These are phyloP conservation scores for Sinapis alba DNA, from an alignment of 441 rosid species.

Conservation along the genomic window DNA sequence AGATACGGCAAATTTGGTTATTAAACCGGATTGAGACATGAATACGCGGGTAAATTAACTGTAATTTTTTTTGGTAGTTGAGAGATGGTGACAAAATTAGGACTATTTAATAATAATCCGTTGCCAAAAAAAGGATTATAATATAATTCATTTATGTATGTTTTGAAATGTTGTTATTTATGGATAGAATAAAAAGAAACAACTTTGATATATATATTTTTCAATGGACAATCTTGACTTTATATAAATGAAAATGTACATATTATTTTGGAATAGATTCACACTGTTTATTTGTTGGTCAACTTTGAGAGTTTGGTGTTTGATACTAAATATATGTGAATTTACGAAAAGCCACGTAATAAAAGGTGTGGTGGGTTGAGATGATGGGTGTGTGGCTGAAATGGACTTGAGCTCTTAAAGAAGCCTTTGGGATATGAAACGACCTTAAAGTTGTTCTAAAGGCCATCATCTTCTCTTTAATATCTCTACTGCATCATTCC, in stretches of 20 bases:
- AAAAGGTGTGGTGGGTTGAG: conserved; percentile 14
- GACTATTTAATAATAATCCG: too few relatives aligned
- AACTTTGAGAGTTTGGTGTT: conserved; percentile 20
- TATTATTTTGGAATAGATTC: conserved; percentile 10
- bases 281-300: background rate
- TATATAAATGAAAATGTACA: background rate
- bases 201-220: background rate
- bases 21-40: conserved; percentile 29
- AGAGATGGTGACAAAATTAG: conserved; percentile 16
- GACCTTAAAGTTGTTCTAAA: conserved; percentile 35
- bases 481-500: conserved; percentile 8
- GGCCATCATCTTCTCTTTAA: conserved; percentile 31
- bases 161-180: background rate
- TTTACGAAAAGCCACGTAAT: conserved; percentile 22
- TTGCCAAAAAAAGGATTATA: too few relatives aligned
- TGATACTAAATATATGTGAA: conserved; percentile 11
- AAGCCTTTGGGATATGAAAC: conserved; percentile 29
- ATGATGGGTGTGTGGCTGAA: conserved; percentile 29
- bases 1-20: background rate
- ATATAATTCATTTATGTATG: background rate
- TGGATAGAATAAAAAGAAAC: background rate
- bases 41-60: background rate
- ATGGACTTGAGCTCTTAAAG: conserved; percentile 8
- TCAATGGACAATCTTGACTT: background rate
- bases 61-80: background rate